Conservation (phyloP, 2,329 filamentous ascomycete species). For the Hypoxylon sp. region DNA sequence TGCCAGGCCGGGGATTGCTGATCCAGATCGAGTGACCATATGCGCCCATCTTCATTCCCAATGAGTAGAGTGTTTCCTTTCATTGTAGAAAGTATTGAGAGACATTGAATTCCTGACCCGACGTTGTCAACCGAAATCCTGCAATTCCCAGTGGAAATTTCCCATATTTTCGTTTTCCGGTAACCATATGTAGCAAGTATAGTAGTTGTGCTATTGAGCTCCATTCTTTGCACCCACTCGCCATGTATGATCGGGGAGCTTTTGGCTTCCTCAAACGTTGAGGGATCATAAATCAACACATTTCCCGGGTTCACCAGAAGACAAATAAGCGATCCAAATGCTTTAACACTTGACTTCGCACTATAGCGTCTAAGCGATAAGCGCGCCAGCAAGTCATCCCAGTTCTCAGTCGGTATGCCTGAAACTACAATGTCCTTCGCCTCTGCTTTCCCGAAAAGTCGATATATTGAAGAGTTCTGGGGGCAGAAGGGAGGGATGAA, state of each 20-base stretch:
- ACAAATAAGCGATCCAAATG: slow-evolving; percentile 35
- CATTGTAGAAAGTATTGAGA: slow-evolving; percentile 44
- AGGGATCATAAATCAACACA: slow-evolving; percentile 45
- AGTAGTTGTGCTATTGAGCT: slow-evolving; percentile 43
- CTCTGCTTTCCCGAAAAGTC: slow-evolving; percentile 51
- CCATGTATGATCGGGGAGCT: slow-evolving; percentile 40
- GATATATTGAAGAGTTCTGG: slow-evolving; percentile 53
- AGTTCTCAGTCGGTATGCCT: slow-evolving; percentile 35
- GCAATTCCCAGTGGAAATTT: slow-evolving; percentile 48
- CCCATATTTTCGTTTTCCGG: slow-evolving; percentile 50
- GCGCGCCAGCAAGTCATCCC: slow-evolving; percentile 51
- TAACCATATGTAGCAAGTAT: slow-evolving; percentile 52
- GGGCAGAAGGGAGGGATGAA: slow-evolving; percentile 60
- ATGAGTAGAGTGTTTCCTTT: slow-evolving; percentile 47
- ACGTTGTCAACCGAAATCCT: slow-evolving; percentile 44
- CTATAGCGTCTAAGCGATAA: slow-evolving; percentile 30
- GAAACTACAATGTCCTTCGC: slow-evolving; percentile 34
- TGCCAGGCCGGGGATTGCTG: slow-evolving; percentile 43
- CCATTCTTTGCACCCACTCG: slow-evolving; percentile 46
- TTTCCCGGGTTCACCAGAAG: slow-evolving; percentile 36
- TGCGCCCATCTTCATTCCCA: slow-evolving; percentile 45
- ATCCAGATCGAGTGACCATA: slow-evolving; percentile 43
- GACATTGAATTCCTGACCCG: slow-evolving; percentile 45
- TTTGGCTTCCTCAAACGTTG: slow-evolving; percentile 43
- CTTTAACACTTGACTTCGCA: slow-evolving; percentile 32